Evolutionary conservation across 2,329 filamentous ascomycete genomes (phyloP), one percentile per base, ranked within the genome.

Genomic region (Epichloe aotearoae): DNA sequence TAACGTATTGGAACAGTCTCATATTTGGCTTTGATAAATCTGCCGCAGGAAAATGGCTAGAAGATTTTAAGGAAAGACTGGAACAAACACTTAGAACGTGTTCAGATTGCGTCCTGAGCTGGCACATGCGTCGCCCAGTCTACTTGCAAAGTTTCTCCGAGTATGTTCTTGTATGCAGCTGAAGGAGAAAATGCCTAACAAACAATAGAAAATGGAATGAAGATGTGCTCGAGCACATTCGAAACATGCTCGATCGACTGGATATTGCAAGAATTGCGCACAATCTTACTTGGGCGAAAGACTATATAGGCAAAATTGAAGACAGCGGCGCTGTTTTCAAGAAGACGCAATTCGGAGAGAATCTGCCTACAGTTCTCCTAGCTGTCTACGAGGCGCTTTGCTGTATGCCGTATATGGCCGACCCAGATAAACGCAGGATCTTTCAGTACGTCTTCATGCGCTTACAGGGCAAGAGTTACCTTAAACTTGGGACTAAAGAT

Each of bases 321-420:
- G 64, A 68, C 39, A 63, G 67, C 8, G 70, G 75, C 20, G 68
- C 67, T 2, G 62, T 63, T 2, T 77, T 77, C 62, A 71, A 69
- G 45, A 72, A 73, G 40, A 60, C 67, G 0, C 69, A 71, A 49
- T 67, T 78, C 38, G 72, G 71, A 12, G 67, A 69, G 19, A 64
- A 74, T 6, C 68, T 77, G 30, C 69, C 76, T 2, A 71, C 78
- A 30, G 80, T 87, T 6, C 77, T 94, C 47, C 78, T 93, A 52
- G 84, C 88, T 11, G 79, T 97, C 33, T 95, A 94, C 59, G 91
- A 97, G 64, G 84, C 86, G 0, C 71, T 97, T 48, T 95, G 89
- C 64, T 95, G 86, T 64, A 80, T 89, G 57, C 76, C 84, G 1
- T 88, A 94, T 62, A 73, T 96, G 54, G 75, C 68, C 43, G 58